These are phyloP conservation scores for Nicotiana rustica DNA, from an alignment of 305 asterid genomes.

Conservation along the genomic window DNA sequence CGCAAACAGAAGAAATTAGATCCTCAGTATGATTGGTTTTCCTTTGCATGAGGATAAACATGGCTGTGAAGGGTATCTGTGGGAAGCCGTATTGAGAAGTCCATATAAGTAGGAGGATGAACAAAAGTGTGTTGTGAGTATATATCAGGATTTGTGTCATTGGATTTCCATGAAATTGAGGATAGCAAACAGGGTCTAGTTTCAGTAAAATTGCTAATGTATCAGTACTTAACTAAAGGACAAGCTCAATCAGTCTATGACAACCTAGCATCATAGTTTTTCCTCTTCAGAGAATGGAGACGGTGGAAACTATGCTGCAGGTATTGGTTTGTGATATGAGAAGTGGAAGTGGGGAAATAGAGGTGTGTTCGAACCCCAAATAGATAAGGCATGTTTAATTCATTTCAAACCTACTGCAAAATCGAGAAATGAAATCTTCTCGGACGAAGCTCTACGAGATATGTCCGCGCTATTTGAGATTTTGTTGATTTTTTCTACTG, in stretches of 20 bases:
- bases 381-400: neutral
- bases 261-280: neutral
- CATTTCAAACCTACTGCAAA: neutral
- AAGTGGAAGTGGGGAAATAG: neutral
- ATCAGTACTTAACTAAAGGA: neutral
- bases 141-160: neutral
- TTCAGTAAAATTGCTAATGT: neutral
- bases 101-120: slow-evolving; percentile 5
- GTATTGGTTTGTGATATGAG: neutral
- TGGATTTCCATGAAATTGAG: neutral
- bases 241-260: neutral
- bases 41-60: neutral
- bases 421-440: neutral
- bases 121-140: neutral
- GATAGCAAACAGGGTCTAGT: too few species aligned
- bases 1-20: neutral
- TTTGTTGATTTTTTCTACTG: neutral
- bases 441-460: neutral
- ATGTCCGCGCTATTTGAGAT: neutral
- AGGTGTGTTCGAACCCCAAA: neutral
- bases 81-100: neutral
- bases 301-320: neutral
- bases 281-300: neutral
- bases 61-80: neutral
- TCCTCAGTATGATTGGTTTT: neutral